Percentiles rank a stretch among this genome's conserved stretches.
Conservation (phyloP, 2,329 filamentous ascomycete species). For the Epichloe sibirici region DNA sequence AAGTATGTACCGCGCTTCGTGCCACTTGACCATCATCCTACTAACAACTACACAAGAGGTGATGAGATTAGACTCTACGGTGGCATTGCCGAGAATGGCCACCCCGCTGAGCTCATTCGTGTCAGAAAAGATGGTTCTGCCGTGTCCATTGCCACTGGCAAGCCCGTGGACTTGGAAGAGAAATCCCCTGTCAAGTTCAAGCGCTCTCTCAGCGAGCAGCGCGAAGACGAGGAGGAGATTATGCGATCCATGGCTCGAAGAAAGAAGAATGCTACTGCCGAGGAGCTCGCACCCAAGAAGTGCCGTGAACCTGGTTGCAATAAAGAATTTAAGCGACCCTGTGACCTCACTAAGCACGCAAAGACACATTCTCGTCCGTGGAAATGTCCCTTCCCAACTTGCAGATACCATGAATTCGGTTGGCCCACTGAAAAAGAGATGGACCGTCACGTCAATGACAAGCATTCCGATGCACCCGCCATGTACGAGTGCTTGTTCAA, state of each 20-base stretch:
- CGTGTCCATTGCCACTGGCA: conserved; percentile 63
- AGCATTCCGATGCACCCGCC: conserved; percentile 69
- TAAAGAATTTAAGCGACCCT: conserved; percentile 94
- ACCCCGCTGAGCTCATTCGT: conserved; percentile 72
- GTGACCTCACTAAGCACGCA: conserved; percentile 94
- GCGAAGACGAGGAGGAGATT: conserved; percentile 69
- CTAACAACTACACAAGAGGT: conserved; percentile 21
- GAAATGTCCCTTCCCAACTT: conserved; percentile 74
- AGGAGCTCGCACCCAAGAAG: conserved; percentile 68
- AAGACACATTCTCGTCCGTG: conserved; percentile 95
- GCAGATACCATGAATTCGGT: conserved; percentile 82
- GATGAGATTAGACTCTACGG: conserved; percentile 73
- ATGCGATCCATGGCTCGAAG: conserved; percentile 89
- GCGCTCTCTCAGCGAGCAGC: conserved; percentile 55
- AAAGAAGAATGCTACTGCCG: conserved; percentile 82
- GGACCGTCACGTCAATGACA: conserved; percentile 92
- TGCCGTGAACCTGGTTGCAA: conserved; percentile 66
- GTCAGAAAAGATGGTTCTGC: conserved; percentile 69
- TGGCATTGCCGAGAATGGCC: conserved; percentile 69
- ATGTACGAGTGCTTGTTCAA: conserved; percentile 76
- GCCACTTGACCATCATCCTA: conserved; percentile 12
- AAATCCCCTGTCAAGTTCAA: conserved; percentile 44
- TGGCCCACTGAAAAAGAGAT: conserved; percentile 98
- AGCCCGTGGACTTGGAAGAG: conserved; percentile 43
- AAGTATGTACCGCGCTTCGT: conserved; percentile 34